Percentiles rank a stretch among this genome's conserved stretches.
Evolutionary conservation across 164 flowering plant species (phyloP).

Genomic region (Cinnamomum chago): DNA sequence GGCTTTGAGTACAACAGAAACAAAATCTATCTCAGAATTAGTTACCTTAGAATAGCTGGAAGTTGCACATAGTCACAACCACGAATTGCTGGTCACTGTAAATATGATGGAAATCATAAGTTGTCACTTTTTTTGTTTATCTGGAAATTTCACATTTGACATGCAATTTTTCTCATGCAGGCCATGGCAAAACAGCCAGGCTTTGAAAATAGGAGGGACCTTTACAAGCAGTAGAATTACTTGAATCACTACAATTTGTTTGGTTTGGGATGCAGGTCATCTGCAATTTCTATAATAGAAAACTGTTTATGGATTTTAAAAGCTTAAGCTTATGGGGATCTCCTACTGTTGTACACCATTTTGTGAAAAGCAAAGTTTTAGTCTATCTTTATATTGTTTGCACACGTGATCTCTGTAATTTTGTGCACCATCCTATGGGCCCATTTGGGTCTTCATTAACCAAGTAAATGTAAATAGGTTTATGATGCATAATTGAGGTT

Average conservation of each 20-base stretch:
- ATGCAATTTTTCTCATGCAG: constrained; percentile 27
- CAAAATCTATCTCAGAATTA: no score
- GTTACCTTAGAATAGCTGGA: no score
- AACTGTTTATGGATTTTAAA: constrained; percentile 61
- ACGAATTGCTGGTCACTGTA: no score
- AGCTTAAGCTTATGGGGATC: constrained; percentile 11
- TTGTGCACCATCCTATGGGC: no score
- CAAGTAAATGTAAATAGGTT: no score
- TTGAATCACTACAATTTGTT: constrained; percentile 93
- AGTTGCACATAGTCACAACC: no score
- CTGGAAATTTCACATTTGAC: neutral
- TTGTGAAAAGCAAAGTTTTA: no score
- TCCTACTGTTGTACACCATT: neutral
- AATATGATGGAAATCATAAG: neutral
- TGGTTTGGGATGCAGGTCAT: constrained; percentile 86
- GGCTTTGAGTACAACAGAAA: no score
- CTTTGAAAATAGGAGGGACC: constrained; percentile 74
- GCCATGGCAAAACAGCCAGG: constrained; percentile 95
- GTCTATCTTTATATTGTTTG: no score
- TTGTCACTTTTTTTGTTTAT: neutral
- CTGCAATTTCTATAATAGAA: constrained; percentile 89
- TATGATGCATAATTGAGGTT: no score
- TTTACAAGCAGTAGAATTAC: constrained; percentile 85
- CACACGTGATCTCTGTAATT: no score
- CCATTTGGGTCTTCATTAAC: no score